phyloP scores from a whole-genome alignment of 768 basidiomycete species.

The Hypsizygus marmoreus region DNA sequence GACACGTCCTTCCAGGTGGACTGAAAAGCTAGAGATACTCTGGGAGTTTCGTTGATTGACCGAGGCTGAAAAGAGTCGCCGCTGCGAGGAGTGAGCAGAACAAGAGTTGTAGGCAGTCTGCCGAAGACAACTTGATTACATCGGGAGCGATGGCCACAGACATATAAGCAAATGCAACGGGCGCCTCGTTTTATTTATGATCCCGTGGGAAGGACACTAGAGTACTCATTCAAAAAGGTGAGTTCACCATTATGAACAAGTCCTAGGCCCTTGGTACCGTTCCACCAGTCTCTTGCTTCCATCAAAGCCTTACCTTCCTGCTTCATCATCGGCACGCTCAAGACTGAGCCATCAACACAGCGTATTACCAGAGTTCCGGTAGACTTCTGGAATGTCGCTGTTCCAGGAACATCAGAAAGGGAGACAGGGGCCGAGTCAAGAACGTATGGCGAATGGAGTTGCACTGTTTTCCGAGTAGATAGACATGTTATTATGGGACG shows the following conservation, averaged over 20 bases:
- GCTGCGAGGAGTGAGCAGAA: too few relatives aligned
- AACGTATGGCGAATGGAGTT: slow-evolving; percentile 39
- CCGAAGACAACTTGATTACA: too few relatives aligned
- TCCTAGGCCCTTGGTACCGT: slow-evolving; percentile 49
- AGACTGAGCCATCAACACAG: slow-evolving; percentile 53
- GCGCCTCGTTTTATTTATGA: too few relatives aligned
- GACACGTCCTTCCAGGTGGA: too few relatives aligned
- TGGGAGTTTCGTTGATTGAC: too few relatives aligned
- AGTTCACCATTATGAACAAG: slow-evolving; percentile 21
- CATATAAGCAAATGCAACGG: too few relatives aligned
- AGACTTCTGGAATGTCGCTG: slow-evolving; percentile 43
- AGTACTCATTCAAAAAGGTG: slow-evolving; percentile 16
- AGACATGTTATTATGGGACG: slow-evolving; percentile 36
- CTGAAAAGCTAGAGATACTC: too few relatives aligned
- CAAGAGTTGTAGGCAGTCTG: too few relatives aligned
- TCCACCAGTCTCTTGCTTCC: slow-evolving; percentile 75
- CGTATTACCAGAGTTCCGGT: slow-evolving; percentile 48
- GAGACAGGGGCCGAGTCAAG: slow-evolving; percentile 6
- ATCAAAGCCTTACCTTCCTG: slow-evolving; percentile 60
- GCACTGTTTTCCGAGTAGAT: slow-evolving; percentile 36
- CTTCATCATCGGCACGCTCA: slow-evolving; percentile 60
- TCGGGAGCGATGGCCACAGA: too few relatives aligned
- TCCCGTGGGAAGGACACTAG: too few relatives aligned
- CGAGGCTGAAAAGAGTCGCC: too few relatives aligned
- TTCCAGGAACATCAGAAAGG: slow-evolving; percentile 35